Conservation (phyloP, 176 grass and related monocot species). For the Alopecurus myosuroides region DNA sequence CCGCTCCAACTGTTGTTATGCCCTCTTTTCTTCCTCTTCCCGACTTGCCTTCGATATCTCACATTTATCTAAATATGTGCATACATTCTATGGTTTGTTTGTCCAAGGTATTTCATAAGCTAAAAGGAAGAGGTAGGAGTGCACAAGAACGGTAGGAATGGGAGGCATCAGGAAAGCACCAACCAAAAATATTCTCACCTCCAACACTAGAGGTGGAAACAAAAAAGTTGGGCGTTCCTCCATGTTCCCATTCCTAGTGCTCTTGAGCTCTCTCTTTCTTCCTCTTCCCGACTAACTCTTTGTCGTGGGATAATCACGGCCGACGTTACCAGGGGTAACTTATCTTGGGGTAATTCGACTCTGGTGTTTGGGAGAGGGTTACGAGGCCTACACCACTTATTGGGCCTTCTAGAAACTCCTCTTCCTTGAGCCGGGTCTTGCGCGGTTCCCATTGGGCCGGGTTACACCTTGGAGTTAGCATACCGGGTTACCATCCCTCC, state of each 20-base stretch:
- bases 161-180: not conserved
- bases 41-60: not conserved
- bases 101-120: not conserved
- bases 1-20: not conserved
- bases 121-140: slow-evolving; percentile 5
- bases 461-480: too few species aligned
- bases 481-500: too few species aligned
- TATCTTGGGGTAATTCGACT: too few species aligned
- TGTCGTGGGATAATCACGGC: too few species aligned
- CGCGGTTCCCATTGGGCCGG: too few species aligned
- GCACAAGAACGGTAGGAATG: slow-evolving; percentile 10
- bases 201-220: not conserved
- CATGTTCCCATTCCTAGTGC: slow-evolving; percentile 16
- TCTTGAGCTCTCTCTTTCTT: slow-evolving; percentile 1
- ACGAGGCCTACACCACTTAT: too few species aligned
- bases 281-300: not conserved
- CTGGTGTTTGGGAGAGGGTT: too few species aligned
- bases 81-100: not conserved
- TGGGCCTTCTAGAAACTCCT: too few species aligned
- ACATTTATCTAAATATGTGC: not conserved
- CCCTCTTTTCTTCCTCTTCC: not conserved
- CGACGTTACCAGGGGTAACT: too few species aligned
- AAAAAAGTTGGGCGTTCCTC: not conserved
- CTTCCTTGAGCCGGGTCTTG: too few species aligned
- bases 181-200: not conserved